Base-by-base conservation (phyloP, 345 rosid species). In the Lepidium didymum region DNA sequence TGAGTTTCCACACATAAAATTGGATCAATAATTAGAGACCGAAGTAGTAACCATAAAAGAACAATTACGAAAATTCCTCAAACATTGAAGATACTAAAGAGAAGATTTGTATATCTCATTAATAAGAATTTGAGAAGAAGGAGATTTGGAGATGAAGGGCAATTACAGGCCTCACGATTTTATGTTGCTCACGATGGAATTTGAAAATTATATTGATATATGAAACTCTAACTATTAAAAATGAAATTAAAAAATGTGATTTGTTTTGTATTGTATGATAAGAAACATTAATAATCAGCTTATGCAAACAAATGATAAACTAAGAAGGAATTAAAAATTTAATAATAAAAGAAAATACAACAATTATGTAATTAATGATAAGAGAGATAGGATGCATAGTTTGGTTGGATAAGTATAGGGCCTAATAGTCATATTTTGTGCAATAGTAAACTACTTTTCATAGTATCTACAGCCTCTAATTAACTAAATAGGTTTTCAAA, bases 151-250 rank as follows among this genome's bases (percentile, higher is more conserved):
- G 62, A 44, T 53, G 18, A 42, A 38, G 18, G 25, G 10, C 10
- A 62, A 63, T 55, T 63, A 44, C 56, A 64, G 70, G 76, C 59
- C 76, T 18, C 70, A 56, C n/a, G 65, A 64, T 56, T 37, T 27
- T 63, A 27, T 19, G 21, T 50, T 15, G 54, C 70, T 67, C 69
- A 62, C 44, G 61, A n/a, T 37, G 56, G 45, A 46, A 37, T n/a
- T n/a, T n/a, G n/a, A n/a, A n/a, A n/a, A 40, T 56, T 8, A 38
- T 55, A 33, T 4, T 29, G 46, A 10, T 56, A 29, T 19, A 72
- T 70, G 52, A 8, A 47, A 71, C 69, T 71, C 11, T 35, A 25
- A 47, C 46, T 13, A 8, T 47, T 38, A n/a, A n/a, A 21, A 59
- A 42, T 40, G 23, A 35, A 64, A 50, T 19, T 13, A n/a, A 37